A percentile compares a stretch with the other conserved stretches of the same genome.
phyloP scores from a whole-genome alignment of 495 filamentous ascomycete genomes.

The Penicillium coffeae region DNA sequence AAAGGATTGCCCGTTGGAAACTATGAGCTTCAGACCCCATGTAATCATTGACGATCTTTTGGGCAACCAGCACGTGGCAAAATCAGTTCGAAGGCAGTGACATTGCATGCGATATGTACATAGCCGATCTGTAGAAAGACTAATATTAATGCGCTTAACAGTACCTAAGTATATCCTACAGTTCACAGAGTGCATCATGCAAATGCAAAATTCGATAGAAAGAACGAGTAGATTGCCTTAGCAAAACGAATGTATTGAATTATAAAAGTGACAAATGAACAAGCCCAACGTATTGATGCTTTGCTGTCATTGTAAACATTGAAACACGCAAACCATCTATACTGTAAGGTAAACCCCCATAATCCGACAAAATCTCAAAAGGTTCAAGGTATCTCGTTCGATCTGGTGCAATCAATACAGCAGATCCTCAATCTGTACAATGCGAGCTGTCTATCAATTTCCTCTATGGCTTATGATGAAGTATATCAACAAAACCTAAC shows the following conservation, averaged over 20 bases:
- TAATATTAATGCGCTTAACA: too few species aligned
- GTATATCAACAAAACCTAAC: not conserved
- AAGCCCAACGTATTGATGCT: not conserved
- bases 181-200: too few species aligned
- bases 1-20: too few species aligned
- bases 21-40: too few species aligned
- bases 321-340: constrained; percentile 10
- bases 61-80: too few species aligned
- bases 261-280: constrained; percentile 1
- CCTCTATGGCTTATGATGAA: not conserved
- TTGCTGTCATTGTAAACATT: constrained; percentile 4
- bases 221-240: constrained; percentile 3
- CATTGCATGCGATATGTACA: too few species aligned
- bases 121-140: too few species aligned
- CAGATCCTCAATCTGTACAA: not conserved
- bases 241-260: constrained; percentile 6
- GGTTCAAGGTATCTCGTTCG: not conserved
- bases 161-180: too few species aligned
- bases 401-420: not conserved
- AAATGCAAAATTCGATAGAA: not conserved
- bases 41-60: too few species aligned
- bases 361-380: not conserved
- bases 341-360: not conserved
- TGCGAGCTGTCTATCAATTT: not conserved
- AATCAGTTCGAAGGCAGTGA: too few species aligned